These are phyloP conservation scores for Clitopilus hobsonii DNA, from an alignment of 768 basidiomycete species.

Conservation along the genomic window DNA sequence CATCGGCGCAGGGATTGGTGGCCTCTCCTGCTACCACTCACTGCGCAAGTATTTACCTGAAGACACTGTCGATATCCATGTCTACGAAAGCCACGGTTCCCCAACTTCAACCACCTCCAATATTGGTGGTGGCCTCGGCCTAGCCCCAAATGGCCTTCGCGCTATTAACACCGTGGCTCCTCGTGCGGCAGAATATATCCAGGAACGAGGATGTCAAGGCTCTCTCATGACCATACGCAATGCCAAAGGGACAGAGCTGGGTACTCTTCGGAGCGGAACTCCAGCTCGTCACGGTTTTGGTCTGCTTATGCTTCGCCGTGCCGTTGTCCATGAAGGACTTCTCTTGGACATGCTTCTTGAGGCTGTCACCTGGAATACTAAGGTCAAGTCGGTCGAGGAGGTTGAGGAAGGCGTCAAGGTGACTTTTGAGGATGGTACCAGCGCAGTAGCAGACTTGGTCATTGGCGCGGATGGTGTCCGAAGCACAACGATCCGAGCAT, in stretches of 20 bases:
- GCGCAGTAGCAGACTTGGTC: conserved; percentile 29
- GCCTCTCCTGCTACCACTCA: conserved; percentile 26
- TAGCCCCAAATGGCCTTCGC: conserved; percentile 34
- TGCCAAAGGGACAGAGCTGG: conserved; percentile 29
- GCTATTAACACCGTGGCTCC: conserved; percentile 25
- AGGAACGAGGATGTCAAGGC: conserved; percentile 19
- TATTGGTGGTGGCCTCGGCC: conserved; percentile 31
- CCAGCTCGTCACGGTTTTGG: conserved; percentile 27
- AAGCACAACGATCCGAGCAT: conserved; percentile 27
- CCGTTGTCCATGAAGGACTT: conserved; percentile 28
- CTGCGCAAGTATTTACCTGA: conserved; percentile 25
- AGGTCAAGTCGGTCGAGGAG: conserved; percentile 22
- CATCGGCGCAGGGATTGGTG: conserved; percentile 29
- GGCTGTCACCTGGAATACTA: conserved; percentile 26
- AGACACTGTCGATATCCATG: conserved; percentile 14
- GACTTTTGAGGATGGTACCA: conserved; percentile 23
- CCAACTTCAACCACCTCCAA: conserved; percentile 18
- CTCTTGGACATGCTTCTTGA: conserved; percentile 21
- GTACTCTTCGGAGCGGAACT: conserved; percentile 19
- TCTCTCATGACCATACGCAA: conserved; percentile 25
- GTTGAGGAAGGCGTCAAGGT: conserved; percentile 18
- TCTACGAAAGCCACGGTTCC: conserved; percentile 28
- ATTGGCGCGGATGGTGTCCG: conserved; percentile 36
- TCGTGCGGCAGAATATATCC: conserved; percentile 24
- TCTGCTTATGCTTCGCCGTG: conserved; percentile 27